Evolutionary conservation across 306 rosid species (phyloP), one percentile per base, ranked within the genome.

Genomic region (Astragalus glycyphyllos): DNA sequence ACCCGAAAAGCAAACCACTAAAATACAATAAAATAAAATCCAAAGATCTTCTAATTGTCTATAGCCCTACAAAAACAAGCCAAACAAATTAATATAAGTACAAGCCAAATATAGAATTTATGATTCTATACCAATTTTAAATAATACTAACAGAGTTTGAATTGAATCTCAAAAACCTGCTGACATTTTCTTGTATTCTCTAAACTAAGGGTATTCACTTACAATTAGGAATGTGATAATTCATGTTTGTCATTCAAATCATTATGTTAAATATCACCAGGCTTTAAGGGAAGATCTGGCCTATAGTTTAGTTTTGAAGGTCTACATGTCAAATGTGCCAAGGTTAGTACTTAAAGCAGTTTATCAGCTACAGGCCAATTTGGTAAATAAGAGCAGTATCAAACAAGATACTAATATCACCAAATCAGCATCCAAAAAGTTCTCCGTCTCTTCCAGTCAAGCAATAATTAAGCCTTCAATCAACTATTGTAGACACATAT

Each of bases 1-100:
- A 82, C 68, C 53, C 15, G 74, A 23, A 40, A 31, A 14, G 74
- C 15, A 40, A 31, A 16, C 38, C 51, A 53, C 35, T 10, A 78
- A 20, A 61, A 13, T 17, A 63, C 14, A 63, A 64, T 15, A 41
- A 53, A 55, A 58, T 29, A 56, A 13, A n/a, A 55, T 58, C 14
- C 20, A 16, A 68, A 77, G 40, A 72, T 42, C 42, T 38, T 38
- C 42, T 38, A 38, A 38, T 38, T 41, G 40, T 13, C 51, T 4
- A 46, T n/a, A 50, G 40, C 40, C 59, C 29, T n/a, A 44, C n/a
- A 60, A 61, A 61, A 55, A 13, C 7, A 74, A 20, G 54, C 14
- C 12, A 53, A 54, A 54, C 10, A 38, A 17, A 20, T n/a, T 14
- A 53, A 13, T 38, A 7, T 3, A 23, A 5, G 11, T 7, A 35